These are phyloP conservation scores for Actinidia chinensis DNA, from an alignment of 179 eudicot species.

Conservation along the genomic window DNA sequence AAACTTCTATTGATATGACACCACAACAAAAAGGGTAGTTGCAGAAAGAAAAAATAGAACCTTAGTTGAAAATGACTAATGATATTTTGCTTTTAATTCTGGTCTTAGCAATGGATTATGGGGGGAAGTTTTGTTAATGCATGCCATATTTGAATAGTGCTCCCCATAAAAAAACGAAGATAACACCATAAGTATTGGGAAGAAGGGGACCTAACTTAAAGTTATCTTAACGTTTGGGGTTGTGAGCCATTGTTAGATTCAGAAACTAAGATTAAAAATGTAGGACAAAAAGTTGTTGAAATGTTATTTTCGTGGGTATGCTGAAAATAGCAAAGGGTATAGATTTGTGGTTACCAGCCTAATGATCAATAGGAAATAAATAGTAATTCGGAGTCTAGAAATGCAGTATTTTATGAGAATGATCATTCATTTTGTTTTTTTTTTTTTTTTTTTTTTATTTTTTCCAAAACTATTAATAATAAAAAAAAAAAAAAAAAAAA, in stretches of 20 bases:
- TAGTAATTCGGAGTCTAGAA: neutral
- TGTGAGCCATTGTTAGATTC: slow-evolving; percentile 2
- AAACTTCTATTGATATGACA: neutral
- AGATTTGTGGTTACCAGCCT: slow-evolving; percentile 1
- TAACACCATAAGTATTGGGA: neutral
- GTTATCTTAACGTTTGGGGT: slow-evolving; percentile 2
- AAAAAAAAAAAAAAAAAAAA: no score
- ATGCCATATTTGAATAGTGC: neutral
- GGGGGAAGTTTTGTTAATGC: neutral
- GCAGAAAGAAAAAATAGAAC: neutral
- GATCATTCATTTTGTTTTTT: no score
- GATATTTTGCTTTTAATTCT: neutral
- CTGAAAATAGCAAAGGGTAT: neutral
- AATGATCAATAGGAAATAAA: neutral
- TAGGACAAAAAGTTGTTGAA: neutral
- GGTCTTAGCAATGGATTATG: neutral
- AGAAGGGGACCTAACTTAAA: neutral
- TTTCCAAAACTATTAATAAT: no score
- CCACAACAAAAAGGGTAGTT: neutral
- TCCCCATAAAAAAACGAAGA: neutral
- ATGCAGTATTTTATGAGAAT: neutral
- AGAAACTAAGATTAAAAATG: neutral
- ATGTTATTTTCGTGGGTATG: slow-evolving; percentile 2
- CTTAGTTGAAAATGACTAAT: neutral
- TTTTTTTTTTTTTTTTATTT: no score